Percentiles rank a stretch among this genome's conserved stretches.
phyloP scores from a whole-genome alignment of 2,329 filamentous ascomycete genomes.

The Gyromitra esculenta region DNA sequence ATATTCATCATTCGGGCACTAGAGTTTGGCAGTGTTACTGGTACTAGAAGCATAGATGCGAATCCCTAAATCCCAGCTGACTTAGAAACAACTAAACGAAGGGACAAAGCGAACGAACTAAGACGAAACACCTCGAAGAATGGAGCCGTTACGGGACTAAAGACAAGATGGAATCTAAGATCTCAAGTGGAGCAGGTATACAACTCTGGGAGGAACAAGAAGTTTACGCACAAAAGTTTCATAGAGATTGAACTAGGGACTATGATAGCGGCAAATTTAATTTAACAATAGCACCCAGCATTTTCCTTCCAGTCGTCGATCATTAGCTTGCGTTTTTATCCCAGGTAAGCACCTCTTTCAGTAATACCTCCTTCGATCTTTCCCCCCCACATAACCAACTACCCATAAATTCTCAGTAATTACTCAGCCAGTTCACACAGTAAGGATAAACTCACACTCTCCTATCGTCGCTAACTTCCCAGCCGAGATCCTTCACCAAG shows the following conservation, averaged over 20 bases:
- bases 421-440: slow-evolving; percentile 5
- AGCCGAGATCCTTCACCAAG: slow-evolving; percentile 19
- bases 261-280: not conserved
- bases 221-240: not conserved
- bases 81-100: not conserved
- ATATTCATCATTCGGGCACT: too few species aligned
- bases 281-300: not conserved
- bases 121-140: not conserved
- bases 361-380: slow-evolving; percentile 8
- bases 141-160: not conserved
- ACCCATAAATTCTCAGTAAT: not conserved
- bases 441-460: slow-evolving; percentile 23
- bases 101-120: not conserved
- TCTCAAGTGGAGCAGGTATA: not conserved
- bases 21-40: too few species aligned
- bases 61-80: too few species aligned
- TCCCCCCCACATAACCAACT: slow-evolving; percentile 30
- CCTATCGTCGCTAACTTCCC: slow-evolving; percentile 16
- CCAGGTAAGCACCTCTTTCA: slow-evolving; percentile 10
- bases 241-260: not conserved
- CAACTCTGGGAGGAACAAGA: not conserved
- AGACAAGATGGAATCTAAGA: not conserved
- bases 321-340: not conserved
- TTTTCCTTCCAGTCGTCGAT: not conserved
- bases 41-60: too few species aligned